Conservation (phyloP, 352 stramenopile genomes). For the Phytophthora cactorum region DNA sequence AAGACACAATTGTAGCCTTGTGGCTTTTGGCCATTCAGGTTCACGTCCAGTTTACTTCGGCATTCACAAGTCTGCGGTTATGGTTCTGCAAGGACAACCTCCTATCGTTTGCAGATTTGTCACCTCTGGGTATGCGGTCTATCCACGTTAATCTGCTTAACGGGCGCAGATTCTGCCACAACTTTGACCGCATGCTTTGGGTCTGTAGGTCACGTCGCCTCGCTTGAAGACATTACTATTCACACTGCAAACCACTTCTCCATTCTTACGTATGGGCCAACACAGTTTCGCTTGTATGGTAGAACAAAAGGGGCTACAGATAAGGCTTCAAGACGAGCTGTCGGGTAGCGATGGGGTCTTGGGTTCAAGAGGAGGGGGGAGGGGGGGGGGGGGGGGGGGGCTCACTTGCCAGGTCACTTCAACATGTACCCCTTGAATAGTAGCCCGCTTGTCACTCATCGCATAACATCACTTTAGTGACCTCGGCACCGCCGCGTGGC, state of each 20-base stretch:
- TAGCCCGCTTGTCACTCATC: slow-evolving; percentile 6
- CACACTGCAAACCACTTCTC: no score
- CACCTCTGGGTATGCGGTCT: slow-evolving; percentile 37
- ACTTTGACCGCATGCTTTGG: slow-evolving; percentile 33
- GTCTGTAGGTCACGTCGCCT: background rate
- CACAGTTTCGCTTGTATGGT: no score
- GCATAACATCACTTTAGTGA: background rate
- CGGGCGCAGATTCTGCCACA: slow-evolving; percentile 18
- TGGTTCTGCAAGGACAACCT: slow-evolving; percentile 35
- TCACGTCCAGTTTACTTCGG: slow-evolving; percentile 30
- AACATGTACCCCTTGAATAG: slow-evolving; percentile 3
- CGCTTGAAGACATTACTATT: background rate
- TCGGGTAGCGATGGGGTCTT: no score
- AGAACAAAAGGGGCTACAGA: no score
- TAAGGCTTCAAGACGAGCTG: no score
- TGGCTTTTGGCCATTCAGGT: slow-evolving; percentile 69
- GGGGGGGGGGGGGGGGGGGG: no score
- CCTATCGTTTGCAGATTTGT: slow-evolving; percentile 57
- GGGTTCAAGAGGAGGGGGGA: no score
- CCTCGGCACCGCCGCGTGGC: slow-evolving; percentile 15
- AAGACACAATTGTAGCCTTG: slow-evolving; percentile 64
- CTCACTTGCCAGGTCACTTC: background rate
- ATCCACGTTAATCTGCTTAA: slow-evolving; percentile 53
- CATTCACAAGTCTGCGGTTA: slow-evolving; percentile 21
- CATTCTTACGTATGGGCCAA: no score